Base-by-base conservation (phyloP, 169 alveolate genomes). In the Cryptosporidium parvum region DNA sequence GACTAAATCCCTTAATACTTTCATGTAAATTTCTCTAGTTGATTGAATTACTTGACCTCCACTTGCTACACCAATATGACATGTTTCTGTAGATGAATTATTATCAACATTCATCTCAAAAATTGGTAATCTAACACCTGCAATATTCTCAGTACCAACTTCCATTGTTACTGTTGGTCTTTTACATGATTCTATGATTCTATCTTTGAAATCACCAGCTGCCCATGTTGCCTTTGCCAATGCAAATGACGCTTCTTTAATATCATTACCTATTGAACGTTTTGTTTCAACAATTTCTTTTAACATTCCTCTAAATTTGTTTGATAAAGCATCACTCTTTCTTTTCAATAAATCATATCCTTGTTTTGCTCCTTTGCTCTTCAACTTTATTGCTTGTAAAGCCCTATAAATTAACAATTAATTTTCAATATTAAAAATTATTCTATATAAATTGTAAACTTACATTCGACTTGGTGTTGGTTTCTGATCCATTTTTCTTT, bases 211-310 rank as follows among this genome's bases (percentile, higher is more conserved):
- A 65, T 97, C 98, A 18, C 98, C 98, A 44, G 98, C 98, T 39
- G 98, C 97, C 95, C 97, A 97, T 65, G 96, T 97, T 39, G 99
- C 98, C 68, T 97, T 97, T 12, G 99, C 97, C 51, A 97, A 93
- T 53, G 97, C 92, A 51, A 95, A 93, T 84, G 97, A 94, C 21
- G 99, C 97, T 67, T 94, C 97, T 65, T 95, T 95, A 92, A 96
- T 93, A 45, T 95, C 97, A 70, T 96, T 96, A 29, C 98, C 98
- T 85, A 97, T 95, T 85, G 93, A 92, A 86, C 92, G 91, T 65
- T 94, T 86, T 61, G 97, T 97, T 86, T 96, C 96, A 29, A 97
- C 93, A 59, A 97, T 95, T 70, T 96, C 97, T 70, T 94, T 93
- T 70, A 97, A 92, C 69, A 96, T 95, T 52, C 96, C 97, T 80